Conservation (phyloP, 179 eudicot genomes). For the Camellia oleifera region DNA sequence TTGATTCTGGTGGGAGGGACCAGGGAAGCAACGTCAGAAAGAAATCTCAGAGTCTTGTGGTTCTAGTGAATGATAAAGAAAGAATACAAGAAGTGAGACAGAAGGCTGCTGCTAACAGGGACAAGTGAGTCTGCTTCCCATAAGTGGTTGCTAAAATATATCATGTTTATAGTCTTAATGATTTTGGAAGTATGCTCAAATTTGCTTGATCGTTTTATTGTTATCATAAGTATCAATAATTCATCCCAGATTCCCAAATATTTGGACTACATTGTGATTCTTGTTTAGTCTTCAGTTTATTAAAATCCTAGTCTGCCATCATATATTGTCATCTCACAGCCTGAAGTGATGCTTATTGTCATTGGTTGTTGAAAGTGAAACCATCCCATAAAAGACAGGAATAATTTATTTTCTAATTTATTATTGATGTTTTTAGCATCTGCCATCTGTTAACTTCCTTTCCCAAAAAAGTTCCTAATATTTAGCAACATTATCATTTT, state of each 20-base stretch:
- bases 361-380: constrained; percentile 5
- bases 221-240: neutral
- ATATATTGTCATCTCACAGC: neutral
- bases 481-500: neutral
- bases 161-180: neutral
- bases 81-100: constrained; percentile 89
- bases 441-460: neutral
- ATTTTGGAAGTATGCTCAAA: neutral
- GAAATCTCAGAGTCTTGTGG: constrained; percentile 92
- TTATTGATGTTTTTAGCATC: neutral
- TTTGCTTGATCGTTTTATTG: neutral
- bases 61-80: constrained; percentile 90
- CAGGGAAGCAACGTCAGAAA: constrained; percentile 93
- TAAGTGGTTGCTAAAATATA: neutral
- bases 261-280: neutral
- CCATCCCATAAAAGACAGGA: neutral
- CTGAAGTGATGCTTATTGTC: neutral
- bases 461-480: neutral
- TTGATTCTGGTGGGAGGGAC: constrained; percentile 93
- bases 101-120: constrained; percentile 93
- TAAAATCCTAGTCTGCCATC: neutral
- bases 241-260: neutral
- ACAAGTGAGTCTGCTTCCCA: constrained; percentile 59
- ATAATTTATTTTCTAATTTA: neutral
- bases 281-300: neutral